Evolutionary conservation across 257 asterid species (phyloP).

Genomic region (Eustoma russellianum): DNA sequence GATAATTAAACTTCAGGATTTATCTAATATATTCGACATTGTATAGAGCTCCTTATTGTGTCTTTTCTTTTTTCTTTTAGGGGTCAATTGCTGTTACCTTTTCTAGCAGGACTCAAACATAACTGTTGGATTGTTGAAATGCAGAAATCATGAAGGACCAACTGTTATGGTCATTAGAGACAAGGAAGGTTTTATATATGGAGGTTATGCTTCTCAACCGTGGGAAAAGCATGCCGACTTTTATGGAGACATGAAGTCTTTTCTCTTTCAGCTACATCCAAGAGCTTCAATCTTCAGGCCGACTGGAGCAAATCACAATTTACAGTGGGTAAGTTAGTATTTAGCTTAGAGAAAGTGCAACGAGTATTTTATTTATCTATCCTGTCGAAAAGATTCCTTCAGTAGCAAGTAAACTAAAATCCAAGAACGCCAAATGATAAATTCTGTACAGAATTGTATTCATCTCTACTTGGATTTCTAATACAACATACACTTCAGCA

Average conservation of each 20-base stretch:
- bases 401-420: too few relatives aligned
- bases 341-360: too few relatives aligned
- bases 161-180: constrained; percentile 75
- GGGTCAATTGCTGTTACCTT: background rate
- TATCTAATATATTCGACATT: too few relatives aligned
- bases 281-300: constrained; percentile 75
- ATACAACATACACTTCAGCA: too few relatives aligned
- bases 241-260: constrained; percentile 79
- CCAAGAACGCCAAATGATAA: too few relatives aligned
- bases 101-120: constrained; percentile 14
- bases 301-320: constrained; percentile 74
- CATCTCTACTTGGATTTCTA: too few relatives aligned
- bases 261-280: constrained; percentile 77
- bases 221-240: constrained; percentile 87
- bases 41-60: too few relatives aligned
- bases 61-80: too few relatives aligned
- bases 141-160: constrained; percentile 64
- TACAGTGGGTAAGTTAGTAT: constrained; percentile 73
- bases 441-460: too few relatives aligned
- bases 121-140: constrained; percentile 31
- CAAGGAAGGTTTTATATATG: constrained; percentile 70
- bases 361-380: too few relatives aligned
- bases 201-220: constrained; percentile 95
- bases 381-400: too few relatives aligned
- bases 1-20: too few relatives aligned